A percentile compares a stretch with the other conserved stretches of the same genome.
Evolutionary conservation across 2,329 filamentous ascomycete genomes (phyloP).

Genomic region (Neurospora sp.): DNA sequence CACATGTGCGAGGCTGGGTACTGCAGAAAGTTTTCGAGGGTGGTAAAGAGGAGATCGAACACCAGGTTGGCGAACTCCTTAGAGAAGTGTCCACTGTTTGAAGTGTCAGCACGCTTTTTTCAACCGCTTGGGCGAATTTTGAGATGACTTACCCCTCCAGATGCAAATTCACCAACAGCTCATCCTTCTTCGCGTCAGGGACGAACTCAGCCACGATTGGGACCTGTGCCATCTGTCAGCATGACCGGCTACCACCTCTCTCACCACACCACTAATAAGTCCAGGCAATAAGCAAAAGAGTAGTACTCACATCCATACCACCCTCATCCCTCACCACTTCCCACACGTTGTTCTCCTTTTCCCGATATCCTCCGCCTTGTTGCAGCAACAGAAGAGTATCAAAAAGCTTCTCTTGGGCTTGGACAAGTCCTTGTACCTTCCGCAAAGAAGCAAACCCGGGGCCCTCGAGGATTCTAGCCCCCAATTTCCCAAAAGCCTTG

Average conservation of each 20-base stretch:
- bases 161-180: slow-evolving; percentile 52
- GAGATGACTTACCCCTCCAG: slow-evolving; percentile 37
- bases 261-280: background rate
- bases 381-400: slow-evolving; percentile 77
- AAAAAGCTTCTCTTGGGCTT: slow-evolving; percentile 41
- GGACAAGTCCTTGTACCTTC: background rate
- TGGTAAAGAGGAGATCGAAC: slow-evolving; percentile 19
- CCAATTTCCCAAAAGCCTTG: slow-evolving; percentile 35
- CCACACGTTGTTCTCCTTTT: slow-evolving; percentile 34
- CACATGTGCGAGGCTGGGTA: slow-evolving; percentile 22
- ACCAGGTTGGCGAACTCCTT: slow-evolving; percentile 15
- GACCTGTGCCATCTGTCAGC: slow-evolving; percentile 29
- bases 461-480: background rate
- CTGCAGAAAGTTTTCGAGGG: slow-evolving; percentile 19
- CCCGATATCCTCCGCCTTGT: slow-evolving; percentile 30
- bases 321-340: slow-evolving; percentile 45
- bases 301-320: slow-evolving; percentile 53
- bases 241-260: background rate
- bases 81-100: slow-evolving; percentile 17
- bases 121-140: slow-evolving; percentile 6
- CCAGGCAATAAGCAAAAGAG: background rate
- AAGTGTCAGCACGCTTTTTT: background rate
- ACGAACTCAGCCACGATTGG: slow-evolving; percentile 69
- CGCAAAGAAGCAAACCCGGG: background rate
- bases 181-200: slow-evolving; percentile 43